Evolutionary conservation across 768 basidiomycete species (phyloP).

Genomic region (Rubroboletus satanas): DNA sequence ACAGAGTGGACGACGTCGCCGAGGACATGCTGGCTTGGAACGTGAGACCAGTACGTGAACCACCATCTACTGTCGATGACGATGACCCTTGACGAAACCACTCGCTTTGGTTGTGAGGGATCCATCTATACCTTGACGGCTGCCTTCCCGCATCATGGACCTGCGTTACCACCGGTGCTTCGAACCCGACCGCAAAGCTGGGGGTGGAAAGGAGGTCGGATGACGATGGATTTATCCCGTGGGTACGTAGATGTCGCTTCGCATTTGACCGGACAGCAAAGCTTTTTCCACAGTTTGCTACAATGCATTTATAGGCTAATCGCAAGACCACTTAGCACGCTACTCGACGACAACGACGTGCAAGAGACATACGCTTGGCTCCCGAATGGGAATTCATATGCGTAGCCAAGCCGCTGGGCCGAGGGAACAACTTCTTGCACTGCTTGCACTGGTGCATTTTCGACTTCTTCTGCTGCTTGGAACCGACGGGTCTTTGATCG

Average conservation of each 20-base stretch:
- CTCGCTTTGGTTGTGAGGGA: slow-evolving; percentile 35
- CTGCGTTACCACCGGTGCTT: slow-evolving; percentile 44
- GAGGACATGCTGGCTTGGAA: slow-evolving; percentile 37
- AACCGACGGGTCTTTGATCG: slow-evolving; percentile 10
- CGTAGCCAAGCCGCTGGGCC: slow-evolving; percentile 49
- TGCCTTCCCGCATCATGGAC: slow-evolving; percentile 37
- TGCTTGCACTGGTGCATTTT: slow-evolving; percentile 49
- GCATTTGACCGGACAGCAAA: slow-evolving; percentile 82
- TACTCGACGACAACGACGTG: background rate
- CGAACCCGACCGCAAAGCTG: slow-evolving; percentile 40
- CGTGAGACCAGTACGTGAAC: slow-evolving; percentile 29
- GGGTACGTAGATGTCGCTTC: slow-evolving; percentile 73
- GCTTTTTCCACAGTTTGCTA: slow-evolving; percentile 56
- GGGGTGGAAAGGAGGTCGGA: slow-evolving; percentile 20
- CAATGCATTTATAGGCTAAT: slow-evolving; percentile 43
- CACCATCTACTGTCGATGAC: slow-evolving; percentile 10
- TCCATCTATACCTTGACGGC: slow-evolving; percentile 39
- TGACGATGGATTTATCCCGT: slow-evolving; percentile 45
- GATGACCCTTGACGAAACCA: slow-evolving; percentile 22
- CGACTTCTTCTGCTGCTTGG: slow-evolving; percentile 33
- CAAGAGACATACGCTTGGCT: slow-evolving; percentile 40
- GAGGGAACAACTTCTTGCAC: slow-evolving; percentile 45
- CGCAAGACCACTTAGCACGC: slow-evolving; percentile 5
- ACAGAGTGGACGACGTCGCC: slow-evolving; percentile 32
- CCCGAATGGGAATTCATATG: slow-evolving; percentile 55